Conservation (phyloP, 345 rosid species). For the Lumnitzera racemosa region DNA sequence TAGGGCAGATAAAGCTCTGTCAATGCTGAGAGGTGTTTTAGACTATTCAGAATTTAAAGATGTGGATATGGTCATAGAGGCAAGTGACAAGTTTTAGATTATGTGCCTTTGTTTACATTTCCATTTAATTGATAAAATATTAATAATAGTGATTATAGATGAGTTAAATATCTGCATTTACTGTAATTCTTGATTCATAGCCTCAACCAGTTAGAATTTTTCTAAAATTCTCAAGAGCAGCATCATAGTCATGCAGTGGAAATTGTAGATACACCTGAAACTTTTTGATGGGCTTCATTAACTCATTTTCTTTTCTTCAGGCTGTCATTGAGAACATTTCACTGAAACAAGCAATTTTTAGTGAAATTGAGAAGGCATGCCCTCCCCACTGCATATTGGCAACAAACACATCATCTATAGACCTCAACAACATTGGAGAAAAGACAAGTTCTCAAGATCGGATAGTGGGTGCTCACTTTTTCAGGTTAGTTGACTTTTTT, state of each 20-base stretch:
- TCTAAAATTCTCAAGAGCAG: too few species aligned
- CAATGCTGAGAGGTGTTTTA: constrained; percentile 70
- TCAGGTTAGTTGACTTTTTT: constrained; percentile 46
- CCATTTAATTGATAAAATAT: too few species aligned
- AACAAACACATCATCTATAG: constrained; percentile 82
- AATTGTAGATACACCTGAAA: too few species aligned
- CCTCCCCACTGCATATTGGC: constrained; percentile 90
- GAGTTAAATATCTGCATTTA: too few species aligned
- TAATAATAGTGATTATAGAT: too few species aligned
- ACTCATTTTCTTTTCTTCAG: constrained; percentile 35
- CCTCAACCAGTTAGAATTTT: too few species aligned
- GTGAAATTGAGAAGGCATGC: constrained; percentile 74
- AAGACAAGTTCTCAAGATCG: constrained; percentile 74
- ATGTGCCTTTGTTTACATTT: neutral
- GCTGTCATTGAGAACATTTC: constrained; percentile 81
- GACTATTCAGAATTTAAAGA: constrained; percentile 80
- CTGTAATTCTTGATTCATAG: too few species aligned
- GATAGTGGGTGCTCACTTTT: constrained; percentile 92
- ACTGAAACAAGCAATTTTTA: constrained; percentile 81
- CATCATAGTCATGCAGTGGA: too few species aligned
- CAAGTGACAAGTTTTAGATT: constrained; percentile 13
- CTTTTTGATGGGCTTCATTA: constrained; percentile 5
- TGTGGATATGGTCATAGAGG: constrained; percentile 98
- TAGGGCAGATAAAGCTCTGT: constrained; percentile 66
- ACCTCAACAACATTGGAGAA: constrained; percentile 68